A percentile compares a stretch with the other conserved stretches of the same genome.
Evolutionary conservation across 2,329 filamentous ascomycete genomes (phyloP).

Genomic region (Chaetomium globosum): DNA sequence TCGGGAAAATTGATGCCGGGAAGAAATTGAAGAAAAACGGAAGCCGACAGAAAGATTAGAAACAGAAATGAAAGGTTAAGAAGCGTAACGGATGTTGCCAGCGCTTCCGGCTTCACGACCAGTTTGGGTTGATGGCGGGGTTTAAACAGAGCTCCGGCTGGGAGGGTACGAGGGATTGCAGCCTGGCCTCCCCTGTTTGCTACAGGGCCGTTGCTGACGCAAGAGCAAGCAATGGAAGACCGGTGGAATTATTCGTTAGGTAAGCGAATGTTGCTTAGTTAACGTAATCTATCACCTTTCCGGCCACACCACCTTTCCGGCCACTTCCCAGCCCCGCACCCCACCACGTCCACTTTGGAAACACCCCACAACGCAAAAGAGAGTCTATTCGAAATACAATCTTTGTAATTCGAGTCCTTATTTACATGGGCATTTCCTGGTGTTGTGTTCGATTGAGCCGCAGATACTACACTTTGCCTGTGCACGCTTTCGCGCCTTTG

Average conservation of each 20-base stretch:
- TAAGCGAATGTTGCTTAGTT: background rate
- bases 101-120: background rate
- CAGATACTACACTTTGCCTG: too few species aligned
- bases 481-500: too few species aligned
- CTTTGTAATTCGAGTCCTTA: too few species aligned
- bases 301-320: too few species aligned
- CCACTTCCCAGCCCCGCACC: too few species aligned
- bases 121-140: constrained; percentile 18
- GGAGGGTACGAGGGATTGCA: constrained; percentile 16
- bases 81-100: constrained; percentile 1
- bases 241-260: constrained; percentile 6
- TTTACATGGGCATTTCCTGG: too few species aligned
- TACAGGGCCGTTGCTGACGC: background rate
- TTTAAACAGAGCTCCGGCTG: constrained; percentile 12
- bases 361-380: too few species aligned
- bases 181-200: constrained; percentile 6
- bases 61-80: background rate
- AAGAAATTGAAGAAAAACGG: background rate
- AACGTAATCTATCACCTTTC: too few species aligned
- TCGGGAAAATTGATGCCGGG: background rate
- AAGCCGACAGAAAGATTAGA: background rate
- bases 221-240: constrained; percentile 11
- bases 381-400: too few species aligned
- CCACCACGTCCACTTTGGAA: too few species aligned
- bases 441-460: too few species aligned